Evolutionary conservation across 108 stramenopile genomes (phyloP), one percentile per base, ranked within the genome.

Genomic region (Discostella stelligeroides): DNA sequence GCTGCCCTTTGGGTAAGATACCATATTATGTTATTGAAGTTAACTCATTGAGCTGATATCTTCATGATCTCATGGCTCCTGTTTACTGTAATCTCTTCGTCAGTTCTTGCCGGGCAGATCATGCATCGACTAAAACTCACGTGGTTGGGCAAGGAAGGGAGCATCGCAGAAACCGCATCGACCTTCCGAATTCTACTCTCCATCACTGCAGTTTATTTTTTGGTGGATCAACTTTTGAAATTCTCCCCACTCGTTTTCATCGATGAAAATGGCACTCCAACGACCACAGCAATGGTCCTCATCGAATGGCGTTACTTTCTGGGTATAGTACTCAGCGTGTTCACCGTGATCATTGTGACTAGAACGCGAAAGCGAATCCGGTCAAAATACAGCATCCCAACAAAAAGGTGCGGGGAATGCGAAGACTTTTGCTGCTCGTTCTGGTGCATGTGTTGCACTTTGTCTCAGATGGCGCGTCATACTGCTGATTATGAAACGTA

Each of bases 401-500:
- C 1, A 5, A 11, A 54, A 6, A 28, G 5, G 0, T 29, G 27
- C 53, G 10, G 53, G 1, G 53, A 27, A 14, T 59, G 17, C 30
- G 86, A 90, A 15, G 89, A 90, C 61, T 41, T 53, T 11, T 85
- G 82, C 48, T 80, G 80, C 69, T 77, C 85, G 75, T 41, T 80
- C n/a, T 83, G 77, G 64, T 90, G 86, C 66, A 65, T 72, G 10
- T 87, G 86, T 58, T 90, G 89, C 60, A 76, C 89, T 8, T 40
- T 75, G 18, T 82, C 85, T 47, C 89, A 90, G 68, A 87, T 90
- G 84, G 85, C 86, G 11, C 63, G 89, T 10, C 89, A 87, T 41
- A 90, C 89, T 14, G 86, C 86, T 38, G 81, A 90, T 76, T 86
- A 90, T 50, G 85, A 90, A 60, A 84, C 83, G 45, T 84, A 78